Base-by-base conservation (phyloP, 1,284 basidiomycete genomes). In the Ceratobasidium sp. region DNA sequence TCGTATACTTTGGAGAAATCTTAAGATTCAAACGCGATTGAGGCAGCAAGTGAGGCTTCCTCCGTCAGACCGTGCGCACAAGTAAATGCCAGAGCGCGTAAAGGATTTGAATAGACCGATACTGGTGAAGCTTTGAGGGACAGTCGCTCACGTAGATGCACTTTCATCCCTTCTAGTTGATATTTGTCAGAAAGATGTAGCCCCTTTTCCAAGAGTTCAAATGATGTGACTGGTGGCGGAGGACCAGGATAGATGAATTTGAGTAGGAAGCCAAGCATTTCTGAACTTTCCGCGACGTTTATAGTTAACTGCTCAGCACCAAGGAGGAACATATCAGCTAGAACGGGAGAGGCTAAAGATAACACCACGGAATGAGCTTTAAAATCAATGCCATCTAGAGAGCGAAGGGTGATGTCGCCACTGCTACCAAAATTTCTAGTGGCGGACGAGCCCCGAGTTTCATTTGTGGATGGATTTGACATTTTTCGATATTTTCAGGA, bases 141-240 rank as follows among this genome's bases (percentile, higher is more conserved):
- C 11, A 67, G 47, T 11, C 47, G 17, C 47, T 67, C 33, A 3
- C 65, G 47, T 31, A 67, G 65, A 8, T 53, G 10, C 5, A 23
- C 3, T 13, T 67, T 51, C 65, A 67, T 53, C 8, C 35, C 47
- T 6, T 67, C 65, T 10, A 67, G 49, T 17, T 67, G 65, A 26
- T 67, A 67, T 33, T 67, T 67, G 49, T 67, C 49, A 3, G 65
- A 47, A 23, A 53, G 42, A 54, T 67, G 65, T 1, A 67, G 26
- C 26, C 47, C 67, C 13, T 56, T 28, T 37, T 56, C 53, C 4
- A 69, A 23, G 8, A 58, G 20, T 23, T 69, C 51, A 35, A 69
- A 69, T 20, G 67, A 69, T 23, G 51, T 17, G 39, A 69, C 35
- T 23, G 51, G 28, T 37, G 51, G 67, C 20, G 67, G 53, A 3